Percentiles rank a stretch among this genome's conserved stretches.
Conservation (phyloP, 2,329 filamentous ascomycete species). For the Exophiala sp. region DNA sequence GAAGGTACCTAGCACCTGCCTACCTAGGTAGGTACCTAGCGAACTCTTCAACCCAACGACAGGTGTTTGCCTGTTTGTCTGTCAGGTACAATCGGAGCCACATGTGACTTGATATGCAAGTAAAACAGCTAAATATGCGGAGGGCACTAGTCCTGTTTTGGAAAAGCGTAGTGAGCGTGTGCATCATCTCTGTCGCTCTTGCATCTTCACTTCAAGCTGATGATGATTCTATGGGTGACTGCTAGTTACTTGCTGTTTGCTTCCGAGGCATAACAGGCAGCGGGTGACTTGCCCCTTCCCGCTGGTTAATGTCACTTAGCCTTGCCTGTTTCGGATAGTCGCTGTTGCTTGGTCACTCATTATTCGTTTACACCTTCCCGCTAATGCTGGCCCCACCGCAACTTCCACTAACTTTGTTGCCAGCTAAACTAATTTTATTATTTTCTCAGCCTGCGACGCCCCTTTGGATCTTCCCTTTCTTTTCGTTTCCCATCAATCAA, state of each 20-base stretch:
- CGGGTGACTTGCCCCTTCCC: background rate
- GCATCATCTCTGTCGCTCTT: background rate
- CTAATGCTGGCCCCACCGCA: constrained; percentile 22
- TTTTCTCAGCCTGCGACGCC: constrained; percentile 22
- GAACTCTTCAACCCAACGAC: background rate
- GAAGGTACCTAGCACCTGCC: too few species aligned
- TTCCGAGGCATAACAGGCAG: background rate
- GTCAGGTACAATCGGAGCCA: background rate
- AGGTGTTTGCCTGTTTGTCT: too few species aligned
- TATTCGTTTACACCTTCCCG: constrained; percentile 16
- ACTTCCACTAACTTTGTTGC: constrained; percentile 8
- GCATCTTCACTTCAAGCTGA: background rate
- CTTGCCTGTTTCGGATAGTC: constrained; percentile 2
- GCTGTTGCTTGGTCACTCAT: constrained; percentile 4
- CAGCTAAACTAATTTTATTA: constrained; percentile 5
- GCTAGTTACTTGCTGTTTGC: background rate
- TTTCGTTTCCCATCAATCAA: constrained; percentile 25
- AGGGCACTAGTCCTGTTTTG: background rate
- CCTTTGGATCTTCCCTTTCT: constrained; percentile 17
- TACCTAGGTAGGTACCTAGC: too few species aligned
- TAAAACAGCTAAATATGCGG: background rate
- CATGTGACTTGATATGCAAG: too few species aligned
- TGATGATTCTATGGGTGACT: background rate
- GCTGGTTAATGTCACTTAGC: constrained; percentile 1
- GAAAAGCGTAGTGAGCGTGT: background rate